phyloP scores from a whole-genome alignment of 305 asterid genomes.

The Withania somnifera region DNA sequence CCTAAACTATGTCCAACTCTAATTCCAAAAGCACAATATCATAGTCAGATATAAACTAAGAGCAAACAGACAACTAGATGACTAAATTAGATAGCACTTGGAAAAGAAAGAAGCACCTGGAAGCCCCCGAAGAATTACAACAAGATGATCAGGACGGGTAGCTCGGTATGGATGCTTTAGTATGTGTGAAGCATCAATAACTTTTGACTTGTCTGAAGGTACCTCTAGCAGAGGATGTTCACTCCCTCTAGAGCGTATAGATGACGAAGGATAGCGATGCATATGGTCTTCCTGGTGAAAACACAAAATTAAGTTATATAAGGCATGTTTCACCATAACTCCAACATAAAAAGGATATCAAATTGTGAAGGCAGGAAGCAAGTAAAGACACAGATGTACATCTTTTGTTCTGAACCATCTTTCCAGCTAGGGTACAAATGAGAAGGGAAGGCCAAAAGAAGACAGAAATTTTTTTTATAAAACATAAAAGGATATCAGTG shows the following conservation, averaged over 20 bases:
- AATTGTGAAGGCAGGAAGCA: not conserved
- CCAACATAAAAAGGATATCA: not conserved
- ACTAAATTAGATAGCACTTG: not conserved
- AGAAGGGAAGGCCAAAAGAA: not conserved
- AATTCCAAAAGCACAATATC: not conserved
- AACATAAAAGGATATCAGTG: not conserved
- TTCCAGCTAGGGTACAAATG: too few relatives aligned
- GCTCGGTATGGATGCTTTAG: constrained; percentile 82
- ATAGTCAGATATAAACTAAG: not conserved
- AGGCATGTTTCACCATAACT: not conserved
- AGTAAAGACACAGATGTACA: not conserved
- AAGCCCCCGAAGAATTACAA: constrained; percentile 85
- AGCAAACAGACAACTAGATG: not conserved
- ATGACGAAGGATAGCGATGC: constrained; percentile 32
- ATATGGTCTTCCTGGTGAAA: constrained; percentile 34
- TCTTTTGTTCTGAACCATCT: too few relatives aligned
- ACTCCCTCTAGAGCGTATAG: constrained; percentile 29
- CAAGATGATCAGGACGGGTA: constrained; percentile 87
- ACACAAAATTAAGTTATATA: not conserved
- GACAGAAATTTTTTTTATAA: not conserved
- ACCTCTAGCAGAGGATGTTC: constrained; percentile 31
- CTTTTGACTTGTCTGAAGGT: constrained; percentile 41
- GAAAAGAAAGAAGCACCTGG: constrained; percentile 45
- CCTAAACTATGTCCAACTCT: too few relatives aligned
- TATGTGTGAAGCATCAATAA: constrained; percentile 69